A percentile compares a stretch with the other conserved stretches of the same genome.
phyloP scores from a whole-genome alignment of 2,329 filamentous ascomycete genomes.

The Aureobasidium sp. region DNA sequence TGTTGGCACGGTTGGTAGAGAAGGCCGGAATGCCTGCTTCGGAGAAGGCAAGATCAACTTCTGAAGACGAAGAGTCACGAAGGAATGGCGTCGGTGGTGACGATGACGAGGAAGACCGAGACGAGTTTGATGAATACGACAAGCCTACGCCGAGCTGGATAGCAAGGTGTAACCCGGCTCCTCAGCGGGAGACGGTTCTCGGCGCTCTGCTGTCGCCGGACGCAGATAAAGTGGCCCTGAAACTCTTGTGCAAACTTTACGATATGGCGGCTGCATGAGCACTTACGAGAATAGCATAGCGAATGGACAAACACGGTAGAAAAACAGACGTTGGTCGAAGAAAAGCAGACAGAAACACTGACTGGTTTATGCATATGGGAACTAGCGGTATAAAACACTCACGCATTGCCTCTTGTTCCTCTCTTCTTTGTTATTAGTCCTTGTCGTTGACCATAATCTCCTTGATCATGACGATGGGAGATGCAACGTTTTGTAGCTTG shows the following conservation, averaged over 20 bases:
- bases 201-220: slow-evolving; percentile 37
- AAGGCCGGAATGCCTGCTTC: slow-evolving; percentile 25
- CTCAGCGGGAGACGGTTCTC: slow-evolving; percentile 38
- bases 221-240: slow-evolving; percentile 35
- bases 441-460: too few relatives aligned
- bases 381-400: not conserved
- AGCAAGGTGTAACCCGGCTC: slow-evolving; percentile 35
- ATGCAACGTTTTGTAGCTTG: not conserved
- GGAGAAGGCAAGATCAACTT: slow-evolving; percentile 14
- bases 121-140: slow-evolving; percentile 16
- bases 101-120: slow-evolving; percentile 20
- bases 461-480: not conserved
- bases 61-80: not conserved
- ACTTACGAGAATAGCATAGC: not conserved
- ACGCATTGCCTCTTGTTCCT: not conserved
- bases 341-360: not conserved
- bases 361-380: slow-evolving; percentile 6
- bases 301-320: not conserved
- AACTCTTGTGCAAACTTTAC: slow-evolving; percentile 30
- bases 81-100: slow-evolving; percentile 15
- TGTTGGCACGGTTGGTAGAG: slow-evolving; percentile 39
- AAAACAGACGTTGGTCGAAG: not conserved
- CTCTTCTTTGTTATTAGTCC: not conserved
- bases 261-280: slow-evolving; percentile 21
- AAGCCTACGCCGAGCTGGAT: slow-evolving; percentile 9